Conservation (phyloP, 495 filamentous ascomycete genomes). For the Xylaria acuta region DNA sequence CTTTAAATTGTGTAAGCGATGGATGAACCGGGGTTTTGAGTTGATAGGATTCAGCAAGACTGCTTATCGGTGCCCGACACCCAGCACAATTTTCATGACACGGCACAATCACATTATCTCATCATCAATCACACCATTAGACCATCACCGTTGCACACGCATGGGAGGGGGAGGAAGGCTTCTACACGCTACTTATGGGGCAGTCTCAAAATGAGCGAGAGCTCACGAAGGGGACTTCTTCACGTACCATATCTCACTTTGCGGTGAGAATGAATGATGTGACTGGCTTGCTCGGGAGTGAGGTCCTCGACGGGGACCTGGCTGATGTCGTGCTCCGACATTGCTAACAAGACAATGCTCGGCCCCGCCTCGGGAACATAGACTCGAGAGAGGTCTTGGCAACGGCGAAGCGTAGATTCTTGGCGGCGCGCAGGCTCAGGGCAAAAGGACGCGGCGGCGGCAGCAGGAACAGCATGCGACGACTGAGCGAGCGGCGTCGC, state of each 20-base stretch:
- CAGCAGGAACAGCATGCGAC: background rate
- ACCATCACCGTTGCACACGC: background rate
- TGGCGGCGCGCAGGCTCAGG: background rate
- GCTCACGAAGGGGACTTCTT: slow-evolving; percentile 3
- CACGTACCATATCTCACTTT: slow-evolving; percentile 65
- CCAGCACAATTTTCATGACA: background rate
- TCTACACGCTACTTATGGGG: background rate
- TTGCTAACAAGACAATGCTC: slow-evolving; percentile 20
- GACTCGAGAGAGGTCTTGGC: slow-evolving; percentile 13
- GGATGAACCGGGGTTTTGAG: background rate
- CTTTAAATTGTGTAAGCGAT: slow-evolving; percentile 42
- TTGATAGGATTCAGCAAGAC: background rate
- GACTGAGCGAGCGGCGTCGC: background rate
- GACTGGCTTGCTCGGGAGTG: slow-evolving; percentile 62
- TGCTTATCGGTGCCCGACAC: background rate
- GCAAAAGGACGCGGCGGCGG: background rate
- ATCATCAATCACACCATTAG: background rate
- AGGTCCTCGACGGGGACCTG: slow-evolving; percentile 54
- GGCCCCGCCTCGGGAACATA: slow-evolving; percentile 33
- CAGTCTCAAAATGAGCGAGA: background rate
- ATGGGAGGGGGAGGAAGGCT: slow-evolving; percentile 6
- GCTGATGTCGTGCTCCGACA: slow-evolving; percentile 42
- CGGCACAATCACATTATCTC: slow-evolving; percentile 3
- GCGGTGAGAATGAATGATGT: slow-evolving; percentile 65
- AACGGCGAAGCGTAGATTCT: slow-evolving; percentile 3